Percentiles rank a stretch among this genome's conserved stretches.
Evolutionary conservation across 2,329 filamentous ascomycete genomes (phyloP).

Genomic region (Phialocephala sp.): DNA sequence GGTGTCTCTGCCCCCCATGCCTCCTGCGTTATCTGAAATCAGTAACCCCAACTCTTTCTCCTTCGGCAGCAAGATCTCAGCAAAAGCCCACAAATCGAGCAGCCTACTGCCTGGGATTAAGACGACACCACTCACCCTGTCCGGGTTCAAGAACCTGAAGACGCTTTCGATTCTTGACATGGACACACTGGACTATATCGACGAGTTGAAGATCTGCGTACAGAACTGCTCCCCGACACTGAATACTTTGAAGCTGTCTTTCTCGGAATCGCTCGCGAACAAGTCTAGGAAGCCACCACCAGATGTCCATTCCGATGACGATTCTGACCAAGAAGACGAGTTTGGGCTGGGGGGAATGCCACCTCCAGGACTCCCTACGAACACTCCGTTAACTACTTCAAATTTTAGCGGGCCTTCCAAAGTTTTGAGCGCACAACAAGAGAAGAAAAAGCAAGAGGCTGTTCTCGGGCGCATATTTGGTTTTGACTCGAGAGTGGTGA

Average conservation of each 20-base stretch:
- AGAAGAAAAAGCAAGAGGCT: constrained; percentile 59
- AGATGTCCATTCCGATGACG: constrained; percentile 50
- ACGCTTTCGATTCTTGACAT: constrained; percentile 64
- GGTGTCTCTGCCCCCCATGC: constrained; percentile 7
- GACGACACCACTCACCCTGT: constrained; percentile 54
- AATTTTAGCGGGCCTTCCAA: constrained; percentile 52
- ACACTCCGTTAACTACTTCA: constrained; percentile 18
- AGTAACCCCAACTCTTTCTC: constrained; percentile 15
- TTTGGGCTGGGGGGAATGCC: constrained; percentile 49
- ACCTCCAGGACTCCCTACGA: constrained; percentile 40
- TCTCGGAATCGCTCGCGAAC: constrained; percentile 58
- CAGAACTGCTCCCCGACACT: constrained; percentile 60
- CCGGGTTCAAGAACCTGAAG: constrained; percentile 61
- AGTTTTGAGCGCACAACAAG: constrained; percentile 55
- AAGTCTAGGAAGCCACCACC: constrained; percentile 52
- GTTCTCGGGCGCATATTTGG: constrained; percentile 60
- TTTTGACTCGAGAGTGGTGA: constrained; percentile 46
- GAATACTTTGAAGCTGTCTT: constrained; percentile 60
- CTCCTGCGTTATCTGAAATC: constrained; percentile 3
- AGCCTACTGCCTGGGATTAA: constrained; percentile 9
- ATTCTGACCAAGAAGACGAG: constrained; percentile 61
- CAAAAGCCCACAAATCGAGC: constrained; percentile 20
- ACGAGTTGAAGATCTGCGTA: constrained; percentile 62
- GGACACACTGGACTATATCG: constrained; percentile 59
- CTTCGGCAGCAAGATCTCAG: constrained; percentile 20